Conservation (phyloP, 306 rosid genomes). For the Crataegus laevigata region DNA sequence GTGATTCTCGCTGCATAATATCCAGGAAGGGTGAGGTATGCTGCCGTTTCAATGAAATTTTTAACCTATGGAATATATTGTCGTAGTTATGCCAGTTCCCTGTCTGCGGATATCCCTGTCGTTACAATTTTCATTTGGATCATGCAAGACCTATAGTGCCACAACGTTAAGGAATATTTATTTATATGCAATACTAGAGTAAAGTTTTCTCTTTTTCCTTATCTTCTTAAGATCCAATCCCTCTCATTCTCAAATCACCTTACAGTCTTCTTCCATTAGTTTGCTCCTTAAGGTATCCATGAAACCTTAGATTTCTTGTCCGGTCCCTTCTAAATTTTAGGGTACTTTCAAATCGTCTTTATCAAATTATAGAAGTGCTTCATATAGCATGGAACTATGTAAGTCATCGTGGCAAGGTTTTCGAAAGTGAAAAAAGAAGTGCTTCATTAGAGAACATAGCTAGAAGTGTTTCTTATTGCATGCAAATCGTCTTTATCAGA, state of each 20-base stretch:
- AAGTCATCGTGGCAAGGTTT: neutral
- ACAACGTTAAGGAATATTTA: too few relatives aligned
- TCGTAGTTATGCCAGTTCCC: neutral
- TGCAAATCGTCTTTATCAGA: too few relatives aligned
- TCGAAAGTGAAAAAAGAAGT: neutral
- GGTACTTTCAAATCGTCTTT: neutral
- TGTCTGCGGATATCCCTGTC: neutral
- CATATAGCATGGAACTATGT: neutral
- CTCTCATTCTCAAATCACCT: neutral
- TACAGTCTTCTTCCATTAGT: too few relatives aligned
- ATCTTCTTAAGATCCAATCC: neutral
- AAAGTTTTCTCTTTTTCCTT: neutral
- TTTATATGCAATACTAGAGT: neutral
- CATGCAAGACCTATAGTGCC: too few relatives aligned
- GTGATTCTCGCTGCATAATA: conserved; percentile 90
- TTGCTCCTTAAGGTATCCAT: too few relatives aligned
- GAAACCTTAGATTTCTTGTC: too few relatives aligned
- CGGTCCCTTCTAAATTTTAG: neutral
- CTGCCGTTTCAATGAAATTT: neutral
- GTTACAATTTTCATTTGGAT: too few relatives aligned
- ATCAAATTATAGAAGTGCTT: too few relatives aligned
- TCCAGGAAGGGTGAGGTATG: conserved; percentile 92
- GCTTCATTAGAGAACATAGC: too few relatives aligned
- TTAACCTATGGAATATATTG: neutral
- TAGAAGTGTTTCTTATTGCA: too few relatives aligned